Evolutionary conservation across 768 basidiomycete species (phyloP), one percentile per base, ranked within the genome.

Genomic region (Podaxis pistillaris): DNA sequence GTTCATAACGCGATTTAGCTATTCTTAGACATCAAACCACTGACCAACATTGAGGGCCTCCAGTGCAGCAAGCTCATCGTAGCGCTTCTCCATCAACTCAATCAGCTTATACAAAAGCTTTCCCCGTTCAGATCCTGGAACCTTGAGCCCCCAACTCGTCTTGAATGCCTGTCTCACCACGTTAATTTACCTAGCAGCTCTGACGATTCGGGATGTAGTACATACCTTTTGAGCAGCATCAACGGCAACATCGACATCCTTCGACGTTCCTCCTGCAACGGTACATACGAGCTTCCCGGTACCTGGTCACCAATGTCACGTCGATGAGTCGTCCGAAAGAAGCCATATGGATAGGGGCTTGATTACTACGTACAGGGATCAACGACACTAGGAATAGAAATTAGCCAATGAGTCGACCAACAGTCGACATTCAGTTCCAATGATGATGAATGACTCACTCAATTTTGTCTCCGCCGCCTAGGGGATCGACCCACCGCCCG

Each of bases 171-270:
- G 56, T 4, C 11, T n/a, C 22, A 50, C 5, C n/a, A 7, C 4
- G 28, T 47, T 11, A 24, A 22, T 22, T 28, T 8, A 30, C 22
- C 8, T 46, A 17, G n/a, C 19, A 17, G 8, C 30, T 9, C 30
- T 0, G 9, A 33, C 30, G 30, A 33, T 33, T 57, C 30, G 28
- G 5, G 12, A 9, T 9, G 7, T 26, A n/a, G 11, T 12, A 86
- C 86, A 5, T 12, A 86, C 86, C 69, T 80, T 83, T 62, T 84
- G 80, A 0, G 90, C 90, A 37, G 82, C 87, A 3, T 78, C 74
- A 62, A 94, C 93, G 0, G 93, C 93, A 52, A 72, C 68, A 71
- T 96, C 90, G 64, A 96, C 85, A 70, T 95, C 94, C 65, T 85
- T 81, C 9, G 80, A 59, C 1, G 84, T 84, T 28, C 81, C 92